Conservation (phyloP, 1,284 basidiomycete species). For the Microbotryum intermedium region DNA sequence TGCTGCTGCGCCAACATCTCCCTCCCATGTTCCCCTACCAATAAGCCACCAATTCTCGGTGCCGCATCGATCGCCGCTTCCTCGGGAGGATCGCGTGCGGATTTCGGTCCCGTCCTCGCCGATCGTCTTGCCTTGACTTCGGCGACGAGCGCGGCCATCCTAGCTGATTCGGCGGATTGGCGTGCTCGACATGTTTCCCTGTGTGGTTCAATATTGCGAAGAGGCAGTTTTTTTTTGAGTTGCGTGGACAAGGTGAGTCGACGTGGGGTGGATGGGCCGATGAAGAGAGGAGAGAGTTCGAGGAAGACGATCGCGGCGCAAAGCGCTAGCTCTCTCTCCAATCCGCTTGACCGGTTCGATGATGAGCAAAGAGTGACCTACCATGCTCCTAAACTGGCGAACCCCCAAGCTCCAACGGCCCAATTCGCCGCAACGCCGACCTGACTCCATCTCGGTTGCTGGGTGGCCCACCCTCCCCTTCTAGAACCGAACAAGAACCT, state of each 20-base stretch:
- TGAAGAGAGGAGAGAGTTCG: neutral
- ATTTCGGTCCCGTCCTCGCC: neutral
- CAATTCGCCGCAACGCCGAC: constrained; percentile 23
- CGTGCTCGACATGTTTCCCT: constrained; percentile 29
- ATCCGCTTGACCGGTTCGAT: neutral
- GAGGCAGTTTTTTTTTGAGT: too few species aligned
- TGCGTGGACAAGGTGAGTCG: neutral
- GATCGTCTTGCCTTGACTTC: constrained; percentile 22
- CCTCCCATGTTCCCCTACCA: constrained; percentile 16
- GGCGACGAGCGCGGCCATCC: constrained; percentile 23
- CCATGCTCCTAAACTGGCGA: constrained; percentile 24
- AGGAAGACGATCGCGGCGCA: neutral
- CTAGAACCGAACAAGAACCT: constrained; percentile 21
- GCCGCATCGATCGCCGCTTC: neutral
- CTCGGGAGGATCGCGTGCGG: too few species aligned
- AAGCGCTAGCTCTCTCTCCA: neutral
- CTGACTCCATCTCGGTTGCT: constrained; percentile 1
- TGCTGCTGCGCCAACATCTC: constrained; percentile 10
- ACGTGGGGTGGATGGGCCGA: neutral
- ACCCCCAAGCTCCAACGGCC: constrained; percentile 28
- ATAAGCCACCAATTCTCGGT: constrained; percentile 7
- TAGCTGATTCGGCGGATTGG: constrained; percentile 22
- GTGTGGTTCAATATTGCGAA: too few species aligned
- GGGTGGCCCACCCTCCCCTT: constrained; percentile 1
- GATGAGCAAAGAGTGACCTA: neutral